Evolutionary conservation across 108 stramenopile genomes (phyloP).

Genomic region (Seminavis robusta): DNA sequence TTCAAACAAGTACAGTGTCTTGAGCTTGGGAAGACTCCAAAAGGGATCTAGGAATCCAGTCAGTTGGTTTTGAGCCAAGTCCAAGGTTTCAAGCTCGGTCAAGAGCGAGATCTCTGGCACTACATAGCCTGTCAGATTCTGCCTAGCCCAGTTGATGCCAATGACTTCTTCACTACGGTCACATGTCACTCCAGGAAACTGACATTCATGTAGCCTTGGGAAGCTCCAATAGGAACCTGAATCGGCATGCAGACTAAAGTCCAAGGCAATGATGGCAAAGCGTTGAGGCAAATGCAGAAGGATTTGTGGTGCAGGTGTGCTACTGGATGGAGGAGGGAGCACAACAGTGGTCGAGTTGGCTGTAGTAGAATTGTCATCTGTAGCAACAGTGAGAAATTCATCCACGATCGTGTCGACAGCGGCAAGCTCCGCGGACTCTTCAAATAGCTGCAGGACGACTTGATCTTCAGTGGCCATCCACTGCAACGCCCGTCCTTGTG

Average conservation of each 20-base stretch:
- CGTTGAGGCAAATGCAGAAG: no score
- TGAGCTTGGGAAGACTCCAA: background rate
- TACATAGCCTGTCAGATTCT: background rate
- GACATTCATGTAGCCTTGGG: no score
- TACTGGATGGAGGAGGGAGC: no score
- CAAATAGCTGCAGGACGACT: no score
- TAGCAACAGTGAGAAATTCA: no score
- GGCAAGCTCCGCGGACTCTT: no score
- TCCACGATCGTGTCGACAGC: no score
- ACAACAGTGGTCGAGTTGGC: no score
- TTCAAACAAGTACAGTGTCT: background rate
- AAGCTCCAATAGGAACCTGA: no score
- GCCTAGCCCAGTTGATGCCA: background rate
- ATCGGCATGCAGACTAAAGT: background rate
- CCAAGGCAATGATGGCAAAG: background rate
- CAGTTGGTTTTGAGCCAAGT: conserved; percentile 1
- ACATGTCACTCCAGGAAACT: conserved; percentile 2
- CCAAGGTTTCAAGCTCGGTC: background rate
- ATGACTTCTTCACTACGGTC: no score
- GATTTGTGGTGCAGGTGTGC: no score
- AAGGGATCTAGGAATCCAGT: background rate
- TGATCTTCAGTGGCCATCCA: background rate
- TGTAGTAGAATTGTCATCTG: no score
- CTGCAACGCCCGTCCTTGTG: background rate
- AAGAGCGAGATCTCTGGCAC: background rate